These are phyloP conservation scores for Penicillium subrubescens DNA, from an alignment of 495 filamentous ascomycete genomes.

Conservation along the genomic window DNA sequence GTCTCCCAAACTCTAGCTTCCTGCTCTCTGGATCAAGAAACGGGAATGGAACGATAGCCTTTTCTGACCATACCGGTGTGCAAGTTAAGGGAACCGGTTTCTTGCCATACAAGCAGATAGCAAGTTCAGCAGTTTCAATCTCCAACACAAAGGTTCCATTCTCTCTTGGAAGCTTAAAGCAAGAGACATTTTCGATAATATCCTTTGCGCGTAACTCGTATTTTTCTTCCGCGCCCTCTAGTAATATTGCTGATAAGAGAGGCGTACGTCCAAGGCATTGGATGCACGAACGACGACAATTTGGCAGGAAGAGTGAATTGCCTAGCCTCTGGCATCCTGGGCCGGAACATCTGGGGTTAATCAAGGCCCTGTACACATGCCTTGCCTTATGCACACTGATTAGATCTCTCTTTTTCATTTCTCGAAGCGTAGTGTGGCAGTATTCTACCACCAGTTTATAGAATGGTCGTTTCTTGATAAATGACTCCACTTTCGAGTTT, in stretches of 20 bases:
- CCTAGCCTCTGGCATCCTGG: not conserved
- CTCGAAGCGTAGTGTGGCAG: not conserved
- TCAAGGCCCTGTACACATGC: not conserved
- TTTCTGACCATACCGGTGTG: too few species aligned
- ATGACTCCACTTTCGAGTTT: not conserved
- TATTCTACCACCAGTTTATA: not conserved
- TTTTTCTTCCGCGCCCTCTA: not conserved
- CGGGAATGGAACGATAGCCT: too few species aligned
- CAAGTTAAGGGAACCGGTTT: too few species aligned
- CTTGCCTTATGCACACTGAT: not conserved
- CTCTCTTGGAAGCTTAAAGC: too few species aligned
- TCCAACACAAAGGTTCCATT: too few species aligned
- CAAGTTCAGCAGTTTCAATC: too few species aligned
- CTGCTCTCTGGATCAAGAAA: too few species aligned
- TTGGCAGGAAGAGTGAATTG: not conserved
- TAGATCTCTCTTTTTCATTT: not conserved
- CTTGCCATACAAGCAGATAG: too few species aligned
- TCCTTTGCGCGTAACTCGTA: not conserved
- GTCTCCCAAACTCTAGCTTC: too few species aligned
- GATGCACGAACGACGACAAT: not conserved
- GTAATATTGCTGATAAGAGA: not conserved
- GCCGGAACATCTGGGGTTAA: not conserved
- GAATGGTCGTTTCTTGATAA: not conserved
- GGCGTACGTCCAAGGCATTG: not conserved
- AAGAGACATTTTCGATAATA: too few species aligned